Conservation (phyloP, 2,329 filamentous ascomycete genomes). For the Rhinocladiella mackenziei region DNA sequence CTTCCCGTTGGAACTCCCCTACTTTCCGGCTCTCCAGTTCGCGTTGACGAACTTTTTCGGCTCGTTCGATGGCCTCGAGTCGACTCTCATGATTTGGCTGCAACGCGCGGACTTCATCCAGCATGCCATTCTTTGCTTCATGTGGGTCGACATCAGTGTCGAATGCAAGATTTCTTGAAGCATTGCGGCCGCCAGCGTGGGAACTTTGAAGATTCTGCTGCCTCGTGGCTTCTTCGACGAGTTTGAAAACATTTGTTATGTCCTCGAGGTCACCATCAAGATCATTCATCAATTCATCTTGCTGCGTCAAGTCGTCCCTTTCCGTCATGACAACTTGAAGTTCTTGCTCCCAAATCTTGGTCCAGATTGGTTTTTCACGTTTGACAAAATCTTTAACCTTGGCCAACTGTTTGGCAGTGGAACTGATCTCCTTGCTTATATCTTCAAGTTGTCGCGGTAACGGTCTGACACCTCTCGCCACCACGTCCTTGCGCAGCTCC, state of each 20-base stretch:
- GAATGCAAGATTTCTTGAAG: constrained; percentile 48
- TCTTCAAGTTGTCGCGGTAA: constrained; percentile 82
- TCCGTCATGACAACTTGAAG: constrained; percentile 94
- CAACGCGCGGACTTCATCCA: constrained; percentile 88
- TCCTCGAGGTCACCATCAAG: constrained; percentile 93
- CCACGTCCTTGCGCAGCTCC: constrained; percentile 95
- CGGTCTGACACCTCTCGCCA: constrained; percentile 84
- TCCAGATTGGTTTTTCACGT: constrained; percentile 93
- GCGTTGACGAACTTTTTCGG: constrained; percentile 83
- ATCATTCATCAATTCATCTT: constrained; percentile 91
- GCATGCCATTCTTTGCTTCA: constrained; percentile 82
- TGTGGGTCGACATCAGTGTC: constrained; percentile 62
- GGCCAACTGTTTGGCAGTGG: constrained; percentile 79
- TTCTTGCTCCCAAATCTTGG: constrained; percentile 98
- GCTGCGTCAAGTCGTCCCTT: constrained; percentile 87
- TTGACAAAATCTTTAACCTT: constrained; percentile 90
- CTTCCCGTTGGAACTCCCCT: constrained; percentile 79
- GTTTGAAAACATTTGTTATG: constrained; percentile 83
- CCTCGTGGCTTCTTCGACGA: constrained; percentile 97
- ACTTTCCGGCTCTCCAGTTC: constrained; percentile 73
- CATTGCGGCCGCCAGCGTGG: constrained; percentile 10
- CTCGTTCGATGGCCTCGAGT: constrained; percentile 93
- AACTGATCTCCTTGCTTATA: constrained; percentile 81
- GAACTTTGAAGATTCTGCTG: constrained; percentile 76
- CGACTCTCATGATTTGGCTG: constrained; percentile 92